Percentiles rank a stretch among this genome's conserved stretches.
Conservation (phyloP, 1,284 basidiomycete genomes). For the Blastosporella zonata region DNA sequence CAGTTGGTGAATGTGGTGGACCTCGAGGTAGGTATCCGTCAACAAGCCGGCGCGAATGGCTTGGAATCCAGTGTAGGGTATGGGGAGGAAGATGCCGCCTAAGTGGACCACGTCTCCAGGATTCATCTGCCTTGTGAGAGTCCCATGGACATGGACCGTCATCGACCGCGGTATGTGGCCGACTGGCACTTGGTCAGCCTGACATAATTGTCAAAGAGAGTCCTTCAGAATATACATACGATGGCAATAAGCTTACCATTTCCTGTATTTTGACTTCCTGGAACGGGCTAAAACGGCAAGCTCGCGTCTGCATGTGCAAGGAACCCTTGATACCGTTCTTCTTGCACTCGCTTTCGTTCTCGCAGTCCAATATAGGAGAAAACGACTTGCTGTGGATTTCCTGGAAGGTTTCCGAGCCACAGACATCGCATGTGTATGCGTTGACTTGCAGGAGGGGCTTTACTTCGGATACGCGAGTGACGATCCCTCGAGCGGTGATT, state of each 20-base stretch:
- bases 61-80: conserved; percentile 50
- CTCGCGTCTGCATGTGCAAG: conserved; percentile 97
- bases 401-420: conserved; percentile 98
- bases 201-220: conserved; percentile 14
- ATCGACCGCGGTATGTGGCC: conserved; percentile 99
- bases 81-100: conserved; percentile 54
- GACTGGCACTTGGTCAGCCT: conserved; percentile 99
- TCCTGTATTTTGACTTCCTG: conserved; percentile 99
- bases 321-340: conserved; percentile 88
- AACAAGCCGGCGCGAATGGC: conserved; percentile 85
- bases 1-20: conserved; percentile 87
- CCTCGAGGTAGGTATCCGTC: conserved; percentile 97
- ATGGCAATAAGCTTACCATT: conserved; percentile 63
- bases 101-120: conserved; percentile 96
- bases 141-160: conserved; percentile 93
- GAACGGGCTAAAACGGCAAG: conserved; percentile 96
- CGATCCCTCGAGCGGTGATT: conserved; percentile 96
- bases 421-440: conserved; percentile 98
- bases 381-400: conserved; percentile 95
- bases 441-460: conserved; percentile 97
- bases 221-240: conserved; percentile 1
- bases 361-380: conserved; percentile 85
- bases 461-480: conserved; percentile 98
- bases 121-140: conserved; percentile 86
- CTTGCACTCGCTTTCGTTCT: conserved; percentile 77